Evolutionary conservation across 805 yeast genomes (phyloP).

Genomic region (Starmera dryadoides): DNA sequence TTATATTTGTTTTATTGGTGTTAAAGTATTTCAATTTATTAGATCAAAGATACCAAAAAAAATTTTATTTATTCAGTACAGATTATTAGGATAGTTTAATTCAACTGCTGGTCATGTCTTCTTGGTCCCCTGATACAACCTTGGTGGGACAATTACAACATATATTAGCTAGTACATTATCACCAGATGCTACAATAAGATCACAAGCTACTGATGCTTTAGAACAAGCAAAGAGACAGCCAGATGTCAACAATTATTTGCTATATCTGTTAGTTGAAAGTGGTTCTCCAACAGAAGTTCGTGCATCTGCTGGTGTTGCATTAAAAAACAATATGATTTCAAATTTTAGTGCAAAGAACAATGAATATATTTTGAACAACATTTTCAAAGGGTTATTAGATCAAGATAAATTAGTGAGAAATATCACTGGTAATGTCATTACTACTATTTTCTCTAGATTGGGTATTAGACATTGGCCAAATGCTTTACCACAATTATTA

Average conservation of each 20-base stretch:
- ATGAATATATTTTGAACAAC: constrained; percentile 27
- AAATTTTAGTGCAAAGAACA: constrained; percentile 23
- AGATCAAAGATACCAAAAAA: too few relatives aligned
- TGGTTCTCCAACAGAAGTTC: constrained; percentile 40
- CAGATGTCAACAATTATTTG: constrained; percentile 78
- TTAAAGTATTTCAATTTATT: too few relatives aligned
- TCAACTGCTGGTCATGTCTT: too few relatives aligned
- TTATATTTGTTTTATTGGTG: too few relatives aligned
- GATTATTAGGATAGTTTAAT: too few relatives aligned
- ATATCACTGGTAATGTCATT: constrained; percentile 85
- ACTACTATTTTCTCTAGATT: constrained; percentile 68
- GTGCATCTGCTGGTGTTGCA: constrained; percentile 86
- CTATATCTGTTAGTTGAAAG: constrained; percentile 60
- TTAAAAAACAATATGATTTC: constrained; percentile 69
- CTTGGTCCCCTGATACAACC: constrained; percentile 66
- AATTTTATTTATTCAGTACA: too few relatives aligned
- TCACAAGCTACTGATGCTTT: constrained; percentile 67
- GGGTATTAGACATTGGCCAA: constrained; percentile 72
- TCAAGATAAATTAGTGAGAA: constrained; percentile 56
- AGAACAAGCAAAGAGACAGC: constrained; percentile 57
- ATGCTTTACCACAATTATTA: constrained; percentile 59
- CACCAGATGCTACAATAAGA: constrained; percentile 48
- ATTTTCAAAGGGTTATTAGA: constrained; percentile 44
- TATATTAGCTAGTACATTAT: constrained; percentile 66
- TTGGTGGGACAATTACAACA: constrained; percentile 57